Evolutionary conservation across 768 basidiomycete species (phyloP), one percentile per base, ranked within the genome.

Genomic region (Suillus occidentalis): DNA sequence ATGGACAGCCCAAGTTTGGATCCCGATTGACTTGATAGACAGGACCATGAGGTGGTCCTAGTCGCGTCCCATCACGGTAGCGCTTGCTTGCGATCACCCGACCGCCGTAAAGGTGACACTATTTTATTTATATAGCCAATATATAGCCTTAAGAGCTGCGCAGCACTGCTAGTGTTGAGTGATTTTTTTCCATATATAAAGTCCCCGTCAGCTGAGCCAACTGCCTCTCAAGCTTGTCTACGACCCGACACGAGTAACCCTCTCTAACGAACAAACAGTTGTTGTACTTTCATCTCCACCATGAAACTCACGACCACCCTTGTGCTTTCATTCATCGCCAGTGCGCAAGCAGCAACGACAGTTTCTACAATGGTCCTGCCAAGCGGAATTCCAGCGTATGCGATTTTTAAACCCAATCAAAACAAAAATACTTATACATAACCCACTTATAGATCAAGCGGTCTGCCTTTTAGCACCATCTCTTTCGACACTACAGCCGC

Each of bases 401-500:
- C 63, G 9, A 28, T 14, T 18, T 10, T 53, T 8, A 37, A 57
- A 56, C n/a, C n/a, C 7, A 39, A 39, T n/a, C 20, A 37, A 39
- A 57, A 37, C 56, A 14, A 14, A 36, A 56, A 36, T 56, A 37
- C 36, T 57, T n/a, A 57, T 43, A 31, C 31, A 43, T 16, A 13
- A 56, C 40, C 28, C 57, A n/a, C 45, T 28, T 20, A 22, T 20
- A 75, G 75, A n/a, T 72, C 73, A 64, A 73, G 73, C 59, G 67
- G 65, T 9, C 56, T 52, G 22, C 68, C 71, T 7, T 62, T 71
- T 10, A 68, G 50, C 52, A 58, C 58, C 5, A 20, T 75, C 31
- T 56, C 71, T 6, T 70, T 75, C 13, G 69, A 75, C 59, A 73
- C 73, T 22, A 72, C 70, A 6, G 75, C 61, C 6, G 10, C 49